phyloP scores from a whole-genome alignment of 768 basidiomycete genomes.

The Mycena albidolilacea region DNA sequence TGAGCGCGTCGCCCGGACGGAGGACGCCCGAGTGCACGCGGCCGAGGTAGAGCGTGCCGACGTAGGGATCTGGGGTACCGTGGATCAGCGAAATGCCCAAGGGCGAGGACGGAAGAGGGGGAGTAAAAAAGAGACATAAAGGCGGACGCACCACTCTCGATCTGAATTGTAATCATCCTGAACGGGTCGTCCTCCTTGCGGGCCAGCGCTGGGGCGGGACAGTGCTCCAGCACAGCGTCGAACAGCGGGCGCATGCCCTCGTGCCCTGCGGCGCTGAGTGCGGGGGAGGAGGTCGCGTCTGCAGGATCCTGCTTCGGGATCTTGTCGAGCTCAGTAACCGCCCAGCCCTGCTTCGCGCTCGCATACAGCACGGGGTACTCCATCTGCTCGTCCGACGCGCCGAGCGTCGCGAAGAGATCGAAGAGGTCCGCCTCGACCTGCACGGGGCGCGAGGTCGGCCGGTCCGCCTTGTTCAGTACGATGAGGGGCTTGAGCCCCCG shows the following conservation, averaged over 20 bases:
- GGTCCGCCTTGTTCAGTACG: constrained; percentile 67
- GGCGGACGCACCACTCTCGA: constrained; percentile 57
- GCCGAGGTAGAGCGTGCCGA: constrained; percentile 65
- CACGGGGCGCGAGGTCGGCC: constrained; percentile 57
- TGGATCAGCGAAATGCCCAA: too few species aligned
- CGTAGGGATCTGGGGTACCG: constrained; percentile 53
- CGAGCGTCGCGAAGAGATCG: constrained; percentile 66
- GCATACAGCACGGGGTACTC: constrained; percentile 68
- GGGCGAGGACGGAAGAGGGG: too few species aligned
- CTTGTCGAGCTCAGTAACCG: constrained; percentile 37
- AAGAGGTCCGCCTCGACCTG: constrained; percentile 67
- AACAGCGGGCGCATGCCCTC: constrained; percentile 61
- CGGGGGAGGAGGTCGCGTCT: background rate
- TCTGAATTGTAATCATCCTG: constrained; percentile 67
- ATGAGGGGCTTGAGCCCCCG: constrained; percentile 61
- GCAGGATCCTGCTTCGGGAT: constrained; percentile 25
- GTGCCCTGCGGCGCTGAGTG: background rate
- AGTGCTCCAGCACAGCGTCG: constrained; percentile 62
- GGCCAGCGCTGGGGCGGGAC: constrained; percentile 57
- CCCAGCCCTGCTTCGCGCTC: constrained; percentile 68
- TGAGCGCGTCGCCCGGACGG: constrained; percentile 55
- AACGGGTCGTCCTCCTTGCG: constrained; percentile 54
- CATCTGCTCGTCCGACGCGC: constrained; percentile 65
- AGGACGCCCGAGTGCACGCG: constrained; percentile 61
- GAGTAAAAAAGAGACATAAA: background rate